Conservation (phyloP, 495 filamentous ascomycete genomes). For the Xylaria telfairii region DNA sequence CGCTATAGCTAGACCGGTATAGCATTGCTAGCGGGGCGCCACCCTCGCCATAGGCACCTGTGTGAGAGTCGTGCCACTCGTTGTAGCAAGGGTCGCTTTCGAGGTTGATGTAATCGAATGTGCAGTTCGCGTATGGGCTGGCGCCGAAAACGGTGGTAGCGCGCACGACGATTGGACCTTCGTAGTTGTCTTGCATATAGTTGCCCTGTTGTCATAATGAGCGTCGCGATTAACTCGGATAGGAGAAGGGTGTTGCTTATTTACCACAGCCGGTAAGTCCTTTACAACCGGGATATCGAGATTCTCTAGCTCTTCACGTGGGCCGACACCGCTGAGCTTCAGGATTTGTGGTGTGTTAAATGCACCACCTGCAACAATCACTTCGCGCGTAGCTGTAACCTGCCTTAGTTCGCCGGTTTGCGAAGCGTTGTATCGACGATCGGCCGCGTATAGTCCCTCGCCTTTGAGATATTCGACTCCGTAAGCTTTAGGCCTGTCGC, state of each 20-base stretch:
- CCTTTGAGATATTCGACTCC: conserved; percentile 50
- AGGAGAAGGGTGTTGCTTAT: background rate
- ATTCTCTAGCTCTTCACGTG: conserved; percentile 52
- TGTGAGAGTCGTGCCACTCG: conserved; percentile 55
- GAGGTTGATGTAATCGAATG: conserved; percentile 14
- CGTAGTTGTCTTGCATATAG: conserved; percentile 62
- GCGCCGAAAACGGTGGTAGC: conserved; percentile 9
- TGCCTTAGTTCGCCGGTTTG: conserved; percentile 31
- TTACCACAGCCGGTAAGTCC: conserved; percentile 60
- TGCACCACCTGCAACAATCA: conserved; percentile 61
- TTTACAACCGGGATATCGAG: conserved; percentile 53
- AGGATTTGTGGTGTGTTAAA: conserved; percentile 66
- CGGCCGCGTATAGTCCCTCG: conserved; percentile 45
- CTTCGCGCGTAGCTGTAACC: conserved; percentile 46
- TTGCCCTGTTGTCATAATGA: conserved; percentile 26
- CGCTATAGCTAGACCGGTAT: background rate
- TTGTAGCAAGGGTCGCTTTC: conserved; percentile 52
- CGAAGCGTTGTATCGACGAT: conserved; percentile 41
- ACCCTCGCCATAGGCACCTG: background rate
- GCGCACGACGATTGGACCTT: conserved; percentile 37
- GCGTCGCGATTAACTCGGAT: background rate
- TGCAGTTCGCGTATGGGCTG: background rate
- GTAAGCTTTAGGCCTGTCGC: conserved; percentile 37
- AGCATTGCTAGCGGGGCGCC: background rate
- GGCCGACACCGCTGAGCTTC: conserved; percentile 62